phyloP scores from a whole-genome alignment of 1,284 basidiomycete species.

The Porphyrellus sp. region DNA sequence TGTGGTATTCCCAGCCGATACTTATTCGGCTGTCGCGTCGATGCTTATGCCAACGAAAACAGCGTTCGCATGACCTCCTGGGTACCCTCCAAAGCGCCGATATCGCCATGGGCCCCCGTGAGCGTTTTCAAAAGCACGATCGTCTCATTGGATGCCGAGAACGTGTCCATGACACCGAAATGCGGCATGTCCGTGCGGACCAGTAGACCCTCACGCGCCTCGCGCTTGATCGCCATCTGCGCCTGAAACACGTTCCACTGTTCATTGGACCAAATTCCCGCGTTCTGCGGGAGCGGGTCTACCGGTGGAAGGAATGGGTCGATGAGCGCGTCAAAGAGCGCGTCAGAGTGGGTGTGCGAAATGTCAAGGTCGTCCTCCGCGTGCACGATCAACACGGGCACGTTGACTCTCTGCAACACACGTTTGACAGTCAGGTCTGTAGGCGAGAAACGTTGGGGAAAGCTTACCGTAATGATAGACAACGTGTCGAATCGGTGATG shows the following conservation, averaged over 20 bases:
- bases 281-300: slow-evolving; percentile 39
- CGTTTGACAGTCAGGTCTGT: background rate
- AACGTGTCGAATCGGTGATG: slow-evolving; percentile 67
- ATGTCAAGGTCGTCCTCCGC: slow-evolving; percentile 82
- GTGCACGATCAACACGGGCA: slow-evolving; percentile 75
- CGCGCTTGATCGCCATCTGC: slow-evolving; percentile 37
- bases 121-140: slow-evolving; percentile 60
- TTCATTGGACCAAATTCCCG: slow-evolving; percentile 29
- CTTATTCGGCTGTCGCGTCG: background rate
- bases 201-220: slow-evolving; percentile 46
- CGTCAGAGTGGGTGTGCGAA: slow-evolving; percentile 70
- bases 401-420: slow-evolving; percentile 51
- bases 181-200: slow-evolving; percentile 45
- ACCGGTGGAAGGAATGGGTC: slow-evolving; percentile 57
- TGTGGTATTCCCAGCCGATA: background rate
- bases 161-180: slow-evolving; percentile 59
- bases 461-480: slow-evolving; percentile 51
- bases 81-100: slow-evolving; percentile 70
- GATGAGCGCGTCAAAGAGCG: slow-evolving; percentile 68
- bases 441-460: slow-evolving; percentile 23
- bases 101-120: slow-evolving; percentile 61
- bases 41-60: slow-evolving; percentile 38
- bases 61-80: slow-evolving; percentile 62
- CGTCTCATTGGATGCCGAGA: slow-evolving; percentile 44
- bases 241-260: slow-evolving; percentile 41